Percentiles rank a stretch among this genome's conserved stretches.
These are phyloP conservation scores for Microthyrium microscopicum DNA, from an alignment of 2,329 filamentous ascomycete genomes.

Conservation along the genomic window DNA sequence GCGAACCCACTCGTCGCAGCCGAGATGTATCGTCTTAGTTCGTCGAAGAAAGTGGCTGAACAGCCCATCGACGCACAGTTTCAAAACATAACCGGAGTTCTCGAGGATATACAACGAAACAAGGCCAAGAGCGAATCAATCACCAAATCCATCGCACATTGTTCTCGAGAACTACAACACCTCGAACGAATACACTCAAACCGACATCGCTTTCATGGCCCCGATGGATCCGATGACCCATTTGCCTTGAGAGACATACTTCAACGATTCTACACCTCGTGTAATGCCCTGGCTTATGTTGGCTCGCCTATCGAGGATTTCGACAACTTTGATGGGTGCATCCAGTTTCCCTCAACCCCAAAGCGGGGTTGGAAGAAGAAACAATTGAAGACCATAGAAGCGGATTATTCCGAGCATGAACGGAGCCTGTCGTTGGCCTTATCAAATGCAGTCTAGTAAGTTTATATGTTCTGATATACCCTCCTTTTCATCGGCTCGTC, in stretches of 20 bases:
- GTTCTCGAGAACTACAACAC: conserved; percentile 4
- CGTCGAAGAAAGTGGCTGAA: no score
- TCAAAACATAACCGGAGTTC: no score
- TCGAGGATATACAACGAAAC: conserved; percentile 3
- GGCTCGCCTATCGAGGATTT: conserved; percentile 2
- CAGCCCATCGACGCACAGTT: no score
- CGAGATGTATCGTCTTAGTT: no score
- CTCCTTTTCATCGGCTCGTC: no score
- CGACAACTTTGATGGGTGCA: no score
- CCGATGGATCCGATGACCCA: not conserved
- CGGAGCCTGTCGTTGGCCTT: conserved; percentile 4
- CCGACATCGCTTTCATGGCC: not conserved
- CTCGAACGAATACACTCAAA: conserved; percentile 4
- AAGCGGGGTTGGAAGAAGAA: conserved; percentile 4
- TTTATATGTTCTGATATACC: no score
- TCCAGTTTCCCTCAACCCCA: no score
- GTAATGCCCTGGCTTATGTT: conserved; percentile 4
- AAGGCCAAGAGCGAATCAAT: conserved; percentile 1
- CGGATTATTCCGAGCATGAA: conserved; percentile 6
- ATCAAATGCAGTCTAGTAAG: conserved; percentile 7
- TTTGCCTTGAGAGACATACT: conserved; percentile 3
- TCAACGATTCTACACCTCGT: conserved; percentile 5
- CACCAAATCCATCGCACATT: conserved; percentile 1
- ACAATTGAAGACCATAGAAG: conserved; percentile 4
- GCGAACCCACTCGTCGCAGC: no score